A percentile compares a stretch with the other conserved stretches of the same genome.
Evolutionary conservation across 2,329 filamentous ascomycete species (phyloP).

Genomic region (Simplicillium sp.): DNA sequence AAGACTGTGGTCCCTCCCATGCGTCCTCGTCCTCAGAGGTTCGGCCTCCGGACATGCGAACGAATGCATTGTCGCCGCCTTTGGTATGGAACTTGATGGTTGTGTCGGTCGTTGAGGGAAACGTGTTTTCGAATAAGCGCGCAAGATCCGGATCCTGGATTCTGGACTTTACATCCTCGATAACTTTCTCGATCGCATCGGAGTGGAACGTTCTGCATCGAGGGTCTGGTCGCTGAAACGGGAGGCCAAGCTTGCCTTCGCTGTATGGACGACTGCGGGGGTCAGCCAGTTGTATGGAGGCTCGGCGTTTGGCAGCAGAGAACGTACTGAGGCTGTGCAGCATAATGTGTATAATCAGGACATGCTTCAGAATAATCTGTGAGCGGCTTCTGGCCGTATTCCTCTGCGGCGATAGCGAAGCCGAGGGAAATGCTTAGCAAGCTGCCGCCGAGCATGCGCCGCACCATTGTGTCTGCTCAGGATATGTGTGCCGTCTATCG

Average conservation of each 20-base stretch:
- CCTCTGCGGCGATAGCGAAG: conserved; percentile 10
- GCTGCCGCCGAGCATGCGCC: conserved; percentile 15
- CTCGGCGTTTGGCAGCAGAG: neutral
- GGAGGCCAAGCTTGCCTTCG: conserved; percentile 66
- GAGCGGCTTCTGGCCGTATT: conserved; percentile 15
- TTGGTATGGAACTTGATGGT: conserved; percentile 81
- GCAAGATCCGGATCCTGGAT: conserved; percentile 55
- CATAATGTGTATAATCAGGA: conserved; percentile 30
- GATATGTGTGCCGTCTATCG: neutral
- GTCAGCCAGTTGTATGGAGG: conserved; percentile 2
- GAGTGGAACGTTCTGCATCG: conserved; percentile 87
- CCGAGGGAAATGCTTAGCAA: conserved; percentile 15
- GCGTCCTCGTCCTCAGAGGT: conserved; percentile 39
- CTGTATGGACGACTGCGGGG: conserved; percentile 62
- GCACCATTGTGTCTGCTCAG: conserved; percentile 12
- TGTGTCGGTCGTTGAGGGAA: conserved; percentile 60
- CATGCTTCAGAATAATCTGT: conserved; percentile 19
- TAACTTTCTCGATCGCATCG: conserved; percentile 63
- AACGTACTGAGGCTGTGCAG: conserved; percentile 28
- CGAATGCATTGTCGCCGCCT: conserved; percentile 32
- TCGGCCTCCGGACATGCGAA: conserved; percentile 20
- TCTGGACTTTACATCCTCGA: conserved; percentile 24
- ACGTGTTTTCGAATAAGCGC: conserved; percentile 74
- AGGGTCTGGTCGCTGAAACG: conserved; percentile 73
- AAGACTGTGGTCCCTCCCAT: conserved; percentile 82